Percentiles rank a stretch among this genome's conserved stretches.
These are phyloP conservation scores for Isochrysis galbana DNA, from an alignment of 78 protist species.

Conservation along the genomic window DNA sequence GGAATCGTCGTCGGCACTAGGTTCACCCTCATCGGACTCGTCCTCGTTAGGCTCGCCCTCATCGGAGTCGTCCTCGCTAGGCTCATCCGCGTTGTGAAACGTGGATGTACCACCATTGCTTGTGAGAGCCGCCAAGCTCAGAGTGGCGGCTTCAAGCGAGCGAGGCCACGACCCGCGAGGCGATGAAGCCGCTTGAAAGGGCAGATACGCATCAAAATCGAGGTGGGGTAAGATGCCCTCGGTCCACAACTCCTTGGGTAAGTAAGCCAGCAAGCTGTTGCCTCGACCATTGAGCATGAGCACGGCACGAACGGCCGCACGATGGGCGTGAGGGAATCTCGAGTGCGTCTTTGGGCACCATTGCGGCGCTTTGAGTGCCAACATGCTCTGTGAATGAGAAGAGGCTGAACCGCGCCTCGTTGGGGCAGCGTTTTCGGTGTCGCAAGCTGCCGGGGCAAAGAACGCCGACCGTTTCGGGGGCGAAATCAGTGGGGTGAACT, in stretches of 20 bases:
- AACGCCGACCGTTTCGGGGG: not conserved
- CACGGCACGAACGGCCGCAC: not conserved
- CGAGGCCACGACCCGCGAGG: not conserved
- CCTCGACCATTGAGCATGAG: not conserved
- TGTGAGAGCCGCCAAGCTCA: not conserved
- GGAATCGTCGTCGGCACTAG: too few relatives aligned
- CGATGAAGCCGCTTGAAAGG: not conserved
- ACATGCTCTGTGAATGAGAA: not conserved
- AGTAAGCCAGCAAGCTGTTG: not conserved
- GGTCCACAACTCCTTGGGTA: not conserved
- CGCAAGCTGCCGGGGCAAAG: not conserved
- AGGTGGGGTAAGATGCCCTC: not conserved
- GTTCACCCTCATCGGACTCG: not conserved
- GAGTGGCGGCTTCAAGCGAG: not conserved
- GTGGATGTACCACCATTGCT: too few relatives aligned
- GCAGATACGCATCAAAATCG: not conserved
- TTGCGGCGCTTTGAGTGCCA: not conserved
- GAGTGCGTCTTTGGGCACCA: not conserved
- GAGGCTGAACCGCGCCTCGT: not conserved
- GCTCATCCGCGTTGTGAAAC: too few relatives aligned
- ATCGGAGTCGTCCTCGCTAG: not conserved
- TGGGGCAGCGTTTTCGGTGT: not conserved
- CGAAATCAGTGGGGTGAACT: not conserved
- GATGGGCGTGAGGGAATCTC: not conserved
- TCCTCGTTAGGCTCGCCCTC: not conserved